Evolutionary conservation across 2,329 filamentous ascomycete genomes (phyloP), one percentile per base, ranked within the genome.

Genomic region (Aspergillus caelatus): DNA sequence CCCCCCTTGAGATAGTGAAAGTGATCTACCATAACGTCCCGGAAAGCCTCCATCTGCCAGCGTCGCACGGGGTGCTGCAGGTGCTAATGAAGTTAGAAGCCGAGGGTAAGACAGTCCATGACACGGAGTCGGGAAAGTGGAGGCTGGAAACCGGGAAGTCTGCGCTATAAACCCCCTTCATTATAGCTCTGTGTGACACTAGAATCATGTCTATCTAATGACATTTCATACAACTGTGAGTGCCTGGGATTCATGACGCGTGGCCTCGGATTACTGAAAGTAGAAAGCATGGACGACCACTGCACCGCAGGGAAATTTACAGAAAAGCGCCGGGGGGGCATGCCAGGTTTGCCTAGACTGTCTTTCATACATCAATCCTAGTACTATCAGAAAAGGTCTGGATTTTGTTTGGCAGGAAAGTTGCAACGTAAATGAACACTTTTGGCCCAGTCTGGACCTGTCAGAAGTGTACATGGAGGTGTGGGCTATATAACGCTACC

Each of bases 11-110:
- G 63, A 82, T 98, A 67, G 94, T 97, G n/a, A 91, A 91, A 77
- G 81, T 91, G 36, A 92, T 99, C 39, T 99, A 99, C 76, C 85
- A 84, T 59, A 89, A 92, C 71, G 89, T 96, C 26, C 89, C 91
- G 0, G 88, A 91, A 75, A 87, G 84, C 71, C 81, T 98, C 68
- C 91, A 94, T 77, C 74, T 84, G 12, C 89, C 94, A 10, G 95
- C 95, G 0, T 88, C 91, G 66, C 84, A 85, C 46, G 93, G 94
- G 1, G 82, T 97, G 8, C 65, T 89, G 65, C 91, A 94, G 80
- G 91, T 98, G 60, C 77, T 99, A 67, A 79, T 83, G 62, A 98
- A 98, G 82, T 80, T 99, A 68, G 81, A 88, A 75, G 80, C 78
- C 14, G 95, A 98, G 71, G 91, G 89, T 2, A 90, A 84, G 72